Conservation (phyloP, 2,329 filamentous ascomycete species). For the Elsinoe ampelina region DNA sequence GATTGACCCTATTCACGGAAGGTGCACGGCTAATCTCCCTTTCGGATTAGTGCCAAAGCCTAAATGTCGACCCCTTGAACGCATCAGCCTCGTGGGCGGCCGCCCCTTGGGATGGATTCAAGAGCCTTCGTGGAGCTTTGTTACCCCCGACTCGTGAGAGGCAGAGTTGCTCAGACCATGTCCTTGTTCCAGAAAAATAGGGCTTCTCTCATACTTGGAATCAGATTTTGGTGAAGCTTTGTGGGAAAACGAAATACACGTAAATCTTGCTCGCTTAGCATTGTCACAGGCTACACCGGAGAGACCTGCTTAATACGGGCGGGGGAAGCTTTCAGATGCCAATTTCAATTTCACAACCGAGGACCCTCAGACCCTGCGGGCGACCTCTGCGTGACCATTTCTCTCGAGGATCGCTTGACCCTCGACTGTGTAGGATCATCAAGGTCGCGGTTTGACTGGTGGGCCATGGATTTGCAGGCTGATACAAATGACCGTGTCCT, state of each 20-base stretch:
- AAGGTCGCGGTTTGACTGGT: slow-evolving; percentile 4
- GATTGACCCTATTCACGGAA: slow-evolving; percentile 12
- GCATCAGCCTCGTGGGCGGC: slow-evolving; percentile 12
- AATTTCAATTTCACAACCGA: slow-evolving; percentile 4
- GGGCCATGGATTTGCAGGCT: slow-evolving; percentile 7
- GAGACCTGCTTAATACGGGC: background rate
- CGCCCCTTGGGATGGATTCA: slow-evolving; percentile 3
- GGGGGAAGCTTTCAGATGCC: slow-evolving; percentile 5
- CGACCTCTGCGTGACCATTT: slow-evolving; percentile 2
- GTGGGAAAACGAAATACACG: background rate
- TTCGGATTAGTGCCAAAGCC: slow-evolving; percentile 4
- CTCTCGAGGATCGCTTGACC: slow-evolving; percentile 5
- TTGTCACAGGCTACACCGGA: background rate
- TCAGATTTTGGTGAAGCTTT: background rate
- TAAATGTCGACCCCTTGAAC: slow-evolving; percentile 10
- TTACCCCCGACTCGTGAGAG: slow-evolving; percentile 4
- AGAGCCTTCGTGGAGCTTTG: slow-evolving; percentile 6
- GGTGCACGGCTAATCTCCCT: slow-evolving; percentile 6
- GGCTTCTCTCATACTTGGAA: background rate
- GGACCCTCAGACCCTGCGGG: background rate
- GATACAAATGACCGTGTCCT: slow-evolving; percentile 9
- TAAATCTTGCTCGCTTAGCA: slow-evolving; percentile 8
- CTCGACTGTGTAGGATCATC: slow-evolving; percentile 4
- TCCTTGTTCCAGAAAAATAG: slow-evolving; percentile 4
- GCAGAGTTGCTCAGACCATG: slow-evolving; percentile 2